Conservation (phyloP, 1,284 basidiomycete species). For the Jaminaea rosea region DNA sequence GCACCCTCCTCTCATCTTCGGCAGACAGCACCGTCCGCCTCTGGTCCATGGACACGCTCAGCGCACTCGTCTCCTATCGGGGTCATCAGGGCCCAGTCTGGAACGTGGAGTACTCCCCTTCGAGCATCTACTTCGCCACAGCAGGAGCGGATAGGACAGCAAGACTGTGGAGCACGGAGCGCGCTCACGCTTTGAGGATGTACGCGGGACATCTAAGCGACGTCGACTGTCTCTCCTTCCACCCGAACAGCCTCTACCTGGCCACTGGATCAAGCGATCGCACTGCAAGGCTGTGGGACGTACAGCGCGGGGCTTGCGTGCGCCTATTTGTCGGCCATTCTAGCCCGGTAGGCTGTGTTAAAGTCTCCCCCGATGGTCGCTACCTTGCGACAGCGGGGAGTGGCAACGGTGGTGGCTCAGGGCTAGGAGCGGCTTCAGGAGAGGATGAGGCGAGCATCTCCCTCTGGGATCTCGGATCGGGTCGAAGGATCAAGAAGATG, state of each 20-base stretch:
- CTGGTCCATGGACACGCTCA: slow-evolving; percentile 92
- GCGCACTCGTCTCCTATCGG: slow-evolving; percentile 84
- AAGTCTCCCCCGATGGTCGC: slow-evolving; percentile 84
- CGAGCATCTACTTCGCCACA: slow-evolving; percentile 96
- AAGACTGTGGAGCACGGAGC: slow-evolving; percentile 89
- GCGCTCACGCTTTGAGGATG: slow-evolving; percentile 74
- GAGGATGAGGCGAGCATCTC: slow-evolving; percentile 80
- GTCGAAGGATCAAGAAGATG: slow-evolving; percentile 92
- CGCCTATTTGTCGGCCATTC: slow-evolving; percentile 94
- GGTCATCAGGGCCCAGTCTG: slow-evolving; percentile 97
- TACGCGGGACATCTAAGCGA: slow-evolving; percentile 95
- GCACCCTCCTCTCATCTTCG: slow-evolving; percentile 81
- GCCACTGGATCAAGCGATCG: slow-evolving; percentile 94
- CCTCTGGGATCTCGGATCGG: slow-evolving; percentile 90
- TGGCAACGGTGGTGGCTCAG: slow-evolving; percentile 7
- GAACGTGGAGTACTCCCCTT: slow-evolving; percentile 97
- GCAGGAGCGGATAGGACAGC: slow-evolving; percentile 89
- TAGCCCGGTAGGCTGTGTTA: slow-evolving; percentile 75
- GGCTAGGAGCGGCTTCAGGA: background rate
- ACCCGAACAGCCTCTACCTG: slow-evolving; percentile 93
- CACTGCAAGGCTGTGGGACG: slow-evolving; percentile 93
- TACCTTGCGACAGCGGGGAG: slow-evolving; percentile 73
- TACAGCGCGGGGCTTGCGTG: slow-evolving; percentile 87
- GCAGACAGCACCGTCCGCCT: slow-evolving; percentile 83
- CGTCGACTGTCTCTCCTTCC: slow-evolving; percentile 91